These are phyloP conservation scores for Canavalia gladiata DNA, from an alignment of 306 rosid species.

Conservation along the genomic window DNA sequence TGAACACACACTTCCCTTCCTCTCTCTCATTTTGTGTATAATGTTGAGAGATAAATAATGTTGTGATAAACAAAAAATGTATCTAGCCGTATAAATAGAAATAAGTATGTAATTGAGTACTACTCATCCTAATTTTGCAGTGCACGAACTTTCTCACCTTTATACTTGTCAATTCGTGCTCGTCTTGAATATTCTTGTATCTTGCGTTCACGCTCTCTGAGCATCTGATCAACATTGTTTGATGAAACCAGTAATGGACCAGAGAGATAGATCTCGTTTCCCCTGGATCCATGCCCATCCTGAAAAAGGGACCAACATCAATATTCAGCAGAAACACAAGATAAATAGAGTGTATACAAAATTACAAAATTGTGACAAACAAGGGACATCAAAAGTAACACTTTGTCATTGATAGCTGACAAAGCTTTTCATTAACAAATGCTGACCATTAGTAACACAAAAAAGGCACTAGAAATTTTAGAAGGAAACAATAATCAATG, in stretches of 20 bases:
- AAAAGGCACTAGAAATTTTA: background rate
- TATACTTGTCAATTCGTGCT: constrained; percentile 62
- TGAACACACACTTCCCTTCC: constrained; percentile 16
- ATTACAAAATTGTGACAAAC: background rate
- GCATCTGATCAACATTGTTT: constrained; percentile 80
- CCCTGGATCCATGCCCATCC: constrained; percentile 68
- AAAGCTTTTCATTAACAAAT: constrained; percentile 15
- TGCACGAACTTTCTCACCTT: constrained; percentile 51
- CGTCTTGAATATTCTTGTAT: constrained; percentile 86
- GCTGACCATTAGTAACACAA: constrained; percentile 4
- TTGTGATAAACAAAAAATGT: constrained; percentile 24
- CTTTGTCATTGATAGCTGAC: constrained; percentile 25
- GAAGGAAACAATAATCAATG: constrained; percentile 17
- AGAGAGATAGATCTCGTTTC: constrained; percentile 84
- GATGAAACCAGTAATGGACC: constrained; percentile 83
- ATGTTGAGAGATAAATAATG: constrained; percentile 20
- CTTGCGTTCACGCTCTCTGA: constrained; percentile 81
- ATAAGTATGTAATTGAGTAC: constrained; percentile 25
- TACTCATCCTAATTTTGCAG: constrained; percentile 40
- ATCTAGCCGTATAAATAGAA: constrained; percentile 27
- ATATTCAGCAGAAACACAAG: constrained; percentile 23
- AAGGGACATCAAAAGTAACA: background rate
- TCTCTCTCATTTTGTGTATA: background rate
- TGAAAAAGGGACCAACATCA: constrained; percentile 50
- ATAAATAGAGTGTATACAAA: background rate